Evolutionary conservation across 306 rosid species (phyloP).

Genomic region (Crataegus laevigata): DNA sequence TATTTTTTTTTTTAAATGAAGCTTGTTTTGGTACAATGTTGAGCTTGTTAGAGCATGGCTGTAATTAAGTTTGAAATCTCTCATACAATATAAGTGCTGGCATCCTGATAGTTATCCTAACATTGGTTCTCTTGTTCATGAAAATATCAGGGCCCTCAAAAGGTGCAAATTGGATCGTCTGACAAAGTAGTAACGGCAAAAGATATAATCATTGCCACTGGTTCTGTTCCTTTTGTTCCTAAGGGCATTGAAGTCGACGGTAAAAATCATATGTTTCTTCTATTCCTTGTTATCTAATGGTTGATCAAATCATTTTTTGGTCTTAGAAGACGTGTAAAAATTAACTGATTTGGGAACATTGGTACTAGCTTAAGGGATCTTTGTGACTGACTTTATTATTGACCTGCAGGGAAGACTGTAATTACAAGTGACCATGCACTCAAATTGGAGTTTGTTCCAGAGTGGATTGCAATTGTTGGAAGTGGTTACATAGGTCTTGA

Average conservation of each 20-base stretch:
- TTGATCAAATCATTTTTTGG: neutral
- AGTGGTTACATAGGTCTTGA: slow-evolving; percentile 99
- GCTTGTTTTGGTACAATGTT: neutral
- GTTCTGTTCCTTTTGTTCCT: slow-evolving; percentile 96
- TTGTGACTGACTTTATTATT: slow-evolving; percentile 7
- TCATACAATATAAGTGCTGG: neutral
- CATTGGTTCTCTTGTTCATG: slow-evolving; percentile 9
- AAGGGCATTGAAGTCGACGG: slow-evolving; percentile 98
- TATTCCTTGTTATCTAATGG: neutral
- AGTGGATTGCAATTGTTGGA: slow-evolving; percentile 96
- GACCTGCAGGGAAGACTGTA: slow-evolving; percentile 81
- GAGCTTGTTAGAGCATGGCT: neutral
- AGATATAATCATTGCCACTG: slow-evolving; percentile 90
- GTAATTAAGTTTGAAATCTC: neutral
- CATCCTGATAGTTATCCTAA: slow-evolving; percentile 3
- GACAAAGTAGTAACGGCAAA: slow-evolving; percentile 70
- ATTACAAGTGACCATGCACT: slow-evolving; percentile 99
- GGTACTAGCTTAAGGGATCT: neutral
- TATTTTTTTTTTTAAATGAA: neutral
- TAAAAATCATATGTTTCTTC: slow-evolving; percentile 18
- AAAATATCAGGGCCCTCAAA: slow-evolving; percentile 74
- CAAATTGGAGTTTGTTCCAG: slow-evolving; percentile 91
- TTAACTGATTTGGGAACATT: neutral
- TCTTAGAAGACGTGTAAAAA: neutral
- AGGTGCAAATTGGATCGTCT: slow-evolving; percentile 83